phyloP scores from a whole-genome alignment of 345 rosid species.

The Alliaria petiolata region DNA sequence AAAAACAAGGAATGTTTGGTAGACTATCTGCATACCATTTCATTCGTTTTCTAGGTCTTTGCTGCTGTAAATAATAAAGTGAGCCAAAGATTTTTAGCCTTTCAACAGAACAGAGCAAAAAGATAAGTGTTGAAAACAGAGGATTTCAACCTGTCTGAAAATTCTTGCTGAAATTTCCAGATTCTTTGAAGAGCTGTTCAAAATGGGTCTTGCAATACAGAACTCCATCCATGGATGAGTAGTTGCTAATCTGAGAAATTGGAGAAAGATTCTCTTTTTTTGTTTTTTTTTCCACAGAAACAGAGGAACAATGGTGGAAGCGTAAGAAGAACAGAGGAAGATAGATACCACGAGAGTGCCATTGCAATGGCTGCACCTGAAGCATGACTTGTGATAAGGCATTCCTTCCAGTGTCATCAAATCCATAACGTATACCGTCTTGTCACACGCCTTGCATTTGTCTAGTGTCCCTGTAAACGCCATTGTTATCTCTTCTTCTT shows the following conservation, averaged over 20 bases:
- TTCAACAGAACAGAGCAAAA: neutral
- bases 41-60: constrained; percentile 49
- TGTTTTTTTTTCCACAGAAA: neutral
- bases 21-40: constrained; percentile 39
- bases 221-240: constrained; percentile 97
- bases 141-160: constrained; percentile 75
- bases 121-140: neutral
- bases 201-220: constrained; percentile 90
- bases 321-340: constrained; percentile 23
- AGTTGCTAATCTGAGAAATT: constrained; percentile 70
- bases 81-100: too few species aligned
- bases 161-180: constrained; percentile 95
- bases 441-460: constrained; percentile 95
- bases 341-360: constrained; percentile 73
- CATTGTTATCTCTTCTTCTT: constrained; percentile 32
- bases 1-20: neutral
- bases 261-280: neutral
- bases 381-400: constrained; percentile 90
- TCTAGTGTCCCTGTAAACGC: constrained; percentile 86
- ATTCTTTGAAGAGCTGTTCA: constrained; percentile 95
- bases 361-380: constrained; percentile 94
- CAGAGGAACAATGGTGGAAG: constrained; percentile 19
- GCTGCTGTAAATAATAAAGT: constrained; percentile 18
- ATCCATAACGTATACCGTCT: constrained; percentile 83
- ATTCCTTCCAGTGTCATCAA: constrained; percentile 80